phyloP scores from a whole-genome alignment of 2,329 filamentous ascomycete species.

The Davidsoniella eucalypti region DNA sequence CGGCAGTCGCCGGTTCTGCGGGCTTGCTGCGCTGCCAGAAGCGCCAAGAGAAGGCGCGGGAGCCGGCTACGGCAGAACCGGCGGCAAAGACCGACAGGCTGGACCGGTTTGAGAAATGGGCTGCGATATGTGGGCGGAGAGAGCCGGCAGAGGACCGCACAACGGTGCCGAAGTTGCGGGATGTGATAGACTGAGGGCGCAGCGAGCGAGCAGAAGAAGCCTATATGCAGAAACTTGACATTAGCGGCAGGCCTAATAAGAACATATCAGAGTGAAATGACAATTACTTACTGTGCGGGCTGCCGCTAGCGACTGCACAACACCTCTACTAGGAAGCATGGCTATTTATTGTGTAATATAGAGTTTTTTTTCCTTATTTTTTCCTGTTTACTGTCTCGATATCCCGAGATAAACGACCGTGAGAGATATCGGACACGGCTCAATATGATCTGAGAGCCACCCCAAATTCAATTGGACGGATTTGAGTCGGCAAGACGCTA shows the following conservation, averaged over 20 bases:
- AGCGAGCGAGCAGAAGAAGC: conserved; percentile 1
- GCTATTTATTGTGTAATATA: conserved; percentile 15
- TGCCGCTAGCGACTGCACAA: conserved; percentile 24
- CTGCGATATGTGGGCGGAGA: conserved; percentile 7
- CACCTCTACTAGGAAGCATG: conserved; percentile 31
- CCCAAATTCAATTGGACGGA: no score
- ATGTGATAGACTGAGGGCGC: conserved; percentile 1
- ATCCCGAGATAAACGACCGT: no score
- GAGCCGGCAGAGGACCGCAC: conserved; percentile 1
- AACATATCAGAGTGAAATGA: neutral
- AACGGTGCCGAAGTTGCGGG: conserved; percentile 8
- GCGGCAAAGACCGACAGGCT: conserved; percentile 2
- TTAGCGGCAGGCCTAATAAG: neutral
- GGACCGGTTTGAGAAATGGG: neutral
- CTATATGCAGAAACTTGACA: neutral
- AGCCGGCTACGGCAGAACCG: conserved; percentile 11
- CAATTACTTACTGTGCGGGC: conserved; percentile 19
- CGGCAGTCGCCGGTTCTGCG: conserved; percentile 2
- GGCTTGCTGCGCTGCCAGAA: conserved; percentile 12
- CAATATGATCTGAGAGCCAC: no score
- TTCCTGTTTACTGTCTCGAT: no score
- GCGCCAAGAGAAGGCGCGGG: conserved; percentile 12
- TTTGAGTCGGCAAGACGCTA: no score
- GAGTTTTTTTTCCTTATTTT: neutral
- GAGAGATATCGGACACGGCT: no score